phyloP scores from a whole-genome alignment of 1,139 yeast genomes.

The Blastobotrys indianensis region DNA sequence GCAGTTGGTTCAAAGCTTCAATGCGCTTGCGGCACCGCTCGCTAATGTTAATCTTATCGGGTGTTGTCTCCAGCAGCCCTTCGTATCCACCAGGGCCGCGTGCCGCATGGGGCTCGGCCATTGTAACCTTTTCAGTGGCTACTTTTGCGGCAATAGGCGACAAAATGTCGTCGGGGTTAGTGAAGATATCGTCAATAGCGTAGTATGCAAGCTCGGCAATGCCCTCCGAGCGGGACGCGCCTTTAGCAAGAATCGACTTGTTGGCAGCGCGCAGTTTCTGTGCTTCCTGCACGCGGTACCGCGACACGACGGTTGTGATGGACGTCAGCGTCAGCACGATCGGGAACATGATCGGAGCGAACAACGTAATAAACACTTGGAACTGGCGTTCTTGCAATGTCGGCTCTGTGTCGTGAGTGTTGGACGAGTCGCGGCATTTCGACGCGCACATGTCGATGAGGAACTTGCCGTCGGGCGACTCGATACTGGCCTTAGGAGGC shows the following conservation, averaged over 20 bases:
- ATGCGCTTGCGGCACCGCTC: constrained; percentile 46
- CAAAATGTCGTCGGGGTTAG: constrained; percentile 5
- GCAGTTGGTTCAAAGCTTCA: constrained; percentile 49
- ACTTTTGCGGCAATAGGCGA: background rate
- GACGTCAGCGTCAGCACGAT: constrained; percentile 22
- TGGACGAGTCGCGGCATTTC: constrained; percentile 11
- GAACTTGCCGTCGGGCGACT: constrained; percentile 9
- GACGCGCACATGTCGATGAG: constrained; percentile 28
- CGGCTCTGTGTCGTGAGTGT: constrained; percentile 11
- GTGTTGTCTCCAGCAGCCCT: constrained; percentile 21
- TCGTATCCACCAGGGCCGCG: constrained; percentile 14
- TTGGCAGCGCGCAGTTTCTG: constrained; percentile 5
- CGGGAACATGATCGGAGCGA: constrained; percentile 26
- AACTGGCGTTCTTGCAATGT: constrained; percentile 20
- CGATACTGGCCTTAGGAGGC: background rate
- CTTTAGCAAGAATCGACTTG: constrained; percentile 5
- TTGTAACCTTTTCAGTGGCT: background rate
- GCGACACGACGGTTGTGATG: constrained; percentile 22
- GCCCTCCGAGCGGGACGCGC: constrained; percentile 15
- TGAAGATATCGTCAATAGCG: constrained; percentile 13
- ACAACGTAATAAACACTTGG: constrained; percentile 13
- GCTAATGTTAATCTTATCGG: constrained; percentile 20
- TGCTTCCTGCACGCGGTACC: constrained; percentile 20
- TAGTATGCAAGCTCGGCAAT: constrained; percentile 19
- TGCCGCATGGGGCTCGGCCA: constrained; percentile 3